Conservation (phyloP, 2,329 filamentous ascomycete species). For the Emericellopsis atlantica region DNA sequence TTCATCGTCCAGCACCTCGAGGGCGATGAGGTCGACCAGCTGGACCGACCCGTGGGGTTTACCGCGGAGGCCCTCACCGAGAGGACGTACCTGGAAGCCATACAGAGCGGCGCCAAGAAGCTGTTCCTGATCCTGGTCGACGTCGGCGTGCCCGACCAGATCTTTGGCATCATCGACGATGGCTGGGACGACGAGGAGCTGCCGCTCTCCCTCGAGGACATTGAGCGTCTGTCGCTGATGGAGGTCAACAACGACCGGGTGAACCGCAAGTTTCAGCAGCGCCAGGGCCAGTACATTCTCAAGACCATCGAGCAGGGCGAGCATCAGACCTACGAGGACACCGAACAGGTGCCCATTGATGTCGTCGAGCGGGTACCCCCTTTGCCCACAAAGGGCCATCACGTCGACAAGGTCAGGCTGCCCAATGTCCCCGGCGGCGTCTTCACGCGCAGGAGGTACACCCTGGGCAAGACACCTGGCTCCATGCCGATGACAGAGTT, state of each 20-base stretch:
- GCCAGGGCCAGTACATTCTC: slow-evolving; percentile 61
- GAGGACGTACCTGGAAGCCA: slow-evolving; percentile 70
- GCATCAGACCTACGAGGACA: slow-evolving; percentile 51
- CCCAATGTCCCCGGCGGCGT: slow-evolving; percentile 45
- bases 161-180: slow-evolving; percentile 63
- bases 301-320: slow-evolving; percentile 46
- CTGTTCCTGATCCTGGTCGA: slow-evolving; percentile 62
- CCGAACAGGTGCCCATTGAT: slow-evolving; percentile 59
- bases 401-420: slow-evolving; percentile 47
- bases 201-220: slow-evolving; percentile 52
- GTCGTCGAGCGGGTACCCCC: slow-evolving; percentile 45
- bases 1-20: slow-evolving; percentile 55
- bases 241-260: slow-evolving; percentile 45
- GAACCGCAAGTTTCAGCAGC: slow-evolving; percentile 57
- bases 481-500: slow-evolving; percentile 41
- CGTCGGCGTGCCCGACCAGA: slow-evolving; percentile 57
- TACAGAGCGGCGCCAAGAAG: slow-evolving; percentile 53
- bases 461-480: slow-evolving; percentile 25
- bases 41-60: slow-evolving; percentile 53
- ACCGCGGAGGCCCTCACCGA: slow-evolving; percentile 53
- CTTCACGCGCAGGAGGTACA: slow-evolving; percentile 45
- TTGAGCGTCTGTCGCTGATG: slow-evolving; percentile 50
- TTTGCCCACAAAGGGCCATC: slow-evolving; percentile 18
- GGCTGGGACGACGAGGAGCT: slow-evolving; percentile 69
- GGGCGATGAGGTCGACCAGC: slow-evolving; percentile 46